Conservation (phyloP, 768 basidiomycete genomes). For the Trametes maxima region DNA sequence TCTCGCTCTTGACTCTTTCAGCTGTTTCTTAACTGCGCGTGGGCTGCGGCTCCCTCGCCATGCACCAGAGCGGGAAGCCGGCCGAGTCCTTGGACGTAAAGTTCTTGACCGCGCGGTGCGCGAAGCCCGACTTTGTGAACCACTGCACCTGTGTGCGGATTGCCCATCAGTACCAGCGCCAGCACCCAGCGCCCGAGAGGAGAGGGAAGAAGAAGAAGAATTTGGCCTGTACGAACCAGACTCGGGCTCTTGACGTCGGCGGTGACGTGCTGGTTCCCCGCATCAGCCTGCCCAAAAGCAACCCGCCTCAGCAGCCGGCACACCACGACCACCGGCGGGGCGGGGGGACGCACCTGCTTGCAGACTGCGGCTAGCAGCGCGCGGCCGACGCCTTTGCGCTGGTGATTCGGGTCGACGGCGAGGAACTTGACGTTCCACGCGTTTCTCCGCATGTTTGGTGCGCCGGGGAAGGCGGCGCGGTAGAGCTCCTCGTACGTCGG, state of each 20-base stretch:
- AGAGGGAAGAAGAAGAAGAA: too few relatives aligned
- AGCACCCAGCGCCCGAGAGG: too few relatives aligned
- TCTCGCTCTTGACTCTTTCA: too few relatives aligned
- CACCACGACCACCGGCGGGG: not conserved
- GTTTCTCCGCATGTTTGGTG: constrained; percentile 15
- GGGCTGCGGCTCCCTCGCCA: constrained; percentile 25
- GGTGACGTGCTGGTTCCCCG: not conserved
- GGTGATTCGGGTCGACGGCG: constrained; percentile 22
- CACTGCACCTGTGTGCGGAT: constrained; percentile 18
- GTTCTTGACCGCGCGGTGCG: constrained; percentile 24
- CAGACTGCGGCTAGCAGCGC: constrained; percentile 13
- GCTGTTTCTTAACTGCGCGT: not conserved
- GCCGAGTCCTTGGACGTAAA: constrained; percentile 18
- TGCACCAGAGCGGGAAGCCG: constrained; percentile 29
- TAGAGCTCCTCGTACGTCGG: constrained; percentile 27
- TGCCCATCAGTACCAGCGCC: too few relatives aligned
- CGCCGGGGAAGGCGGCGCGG: constrained; percentile 12
- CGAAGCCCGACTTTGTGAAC: constrained; percentile 24
- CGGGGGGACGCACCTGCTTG: constrained; percentile 15
- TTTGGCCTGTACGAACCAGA: constrained; percentile 15
- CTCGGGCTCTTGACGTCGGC: constrained; percentile 22
- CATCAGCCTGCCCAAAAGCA: constrained; percentile 14
- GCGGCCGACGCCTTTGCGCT: constrained; percentile 22
- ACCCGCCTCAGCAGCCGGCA: not conserved
- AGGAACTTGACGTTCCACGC: constrained; percentile 24